phyloP scores from a whole-genome alignment of 2,329 filamentous ascomycete genomes.

The Beauveria asiatica region DNA sequence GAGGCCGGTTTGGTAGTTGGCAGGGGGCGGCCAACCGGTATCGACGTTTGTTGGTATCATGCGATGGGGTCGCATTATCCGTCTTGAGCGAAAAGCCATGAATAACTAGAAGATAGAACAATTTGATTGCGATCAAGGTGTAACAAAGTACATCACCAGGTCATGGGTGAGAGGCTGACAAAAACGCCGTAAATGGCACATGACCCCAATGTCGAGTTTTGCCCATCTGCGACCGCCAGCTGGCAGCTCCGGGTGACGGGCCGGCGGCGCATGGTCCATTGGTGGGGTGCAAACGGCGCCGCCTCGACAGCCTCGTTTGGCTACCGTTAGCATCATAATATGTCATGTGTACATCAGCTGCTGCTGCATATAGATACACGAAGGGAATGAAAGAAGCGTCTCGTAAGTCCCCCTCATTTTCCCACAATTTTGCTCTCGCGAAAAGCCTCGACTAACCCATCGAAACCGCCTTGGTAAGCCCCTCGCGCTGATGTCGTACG shows the following conservation, averaged over 20 bases:
- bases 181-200: not conserved
- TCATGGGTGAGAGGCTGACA: not conserved
- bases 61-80: not conserved
- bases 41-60: not conserved
- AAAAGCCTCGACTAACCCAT: not conserved
- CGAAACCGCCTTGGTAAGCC: not conserved
- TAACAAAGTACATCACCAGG: not conserved
- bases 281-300: constrained; percentile 2
- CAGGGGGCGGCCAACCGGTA: not conserved
- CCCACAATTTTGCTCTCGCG: not conserved
- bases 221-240: not conserved
- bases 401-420: not conserved
- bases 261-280: not conserved
- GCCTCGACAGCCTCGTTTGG: not conserved
- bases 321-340: not conserved
- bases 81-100: not conserved
- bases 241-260: constrained; percentile 4
- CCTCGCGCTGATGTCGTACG: not conserved
- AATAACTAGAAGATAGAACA: not conserved
- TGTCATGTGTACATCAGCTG: not conserved
- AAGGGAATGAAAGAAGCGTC: not conserved
- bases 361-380: not conserved
- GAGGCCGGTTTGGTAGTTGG: not conserved
- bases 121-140: too few relatives aligned
- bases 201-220: not conserved